Percentiles rank a stretch among this genome's conserved stretches.
phyloP scores from a whole-genome alignment of 306 rosid genomes.

The Adenanthera pavonina region DNA sequence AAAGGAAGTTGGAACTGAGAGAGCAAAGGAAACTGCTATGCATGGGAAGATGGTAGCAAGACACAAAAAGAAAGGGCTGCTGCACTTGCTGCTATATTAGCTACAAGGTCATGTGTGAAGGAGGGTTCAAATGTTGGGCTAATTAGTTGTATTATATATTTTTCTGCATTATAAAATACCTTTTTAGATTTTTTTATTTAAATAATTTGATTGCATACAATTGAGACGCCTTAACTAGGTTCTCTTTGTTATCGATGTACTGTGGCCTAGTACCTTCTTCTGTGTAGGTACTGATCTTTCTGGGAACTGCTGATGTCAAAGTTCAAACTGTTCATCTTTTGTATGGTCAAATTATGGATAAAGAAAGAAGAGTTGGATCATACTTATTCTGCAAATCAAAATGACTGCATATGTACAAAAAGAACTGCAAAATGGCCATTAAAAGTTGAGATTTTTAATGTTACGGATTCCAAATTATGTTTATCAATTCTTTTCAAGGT shows the following conservation, averaged over 20 bases:
- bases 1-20: too few relatives aligned
- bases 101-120: too few relatives aligned
- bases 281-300: constrained; percentile 49
- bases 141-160: constrained; percentile 9
- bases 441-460: constrained; percentile 53
- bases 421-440: constrained; percentile 35
- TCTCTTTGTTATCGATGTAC: not conserved
- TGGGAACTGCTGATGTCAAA: constrained; percentile 47
- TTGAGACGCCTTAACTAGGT: not conserved
- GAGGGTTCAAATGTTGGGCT: too few relatives aligned
- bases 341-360: constrained; percentile 29
- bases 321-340: constrained; percentile 2
- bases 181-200: not conserved
- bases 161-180: not conserved
- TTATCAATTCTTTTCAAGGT: not conserved
- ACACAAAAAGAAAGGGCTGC: too few relatives aligned
- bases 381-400: constrained; percentile 52
- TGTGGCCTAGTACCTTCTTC: constrained; percentile 1
- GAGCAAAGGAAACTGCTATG: too few relatives aligned
- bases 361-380: constrained; percentile 41
- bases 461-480: not conserved
- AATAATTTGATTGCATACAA: not conserved
- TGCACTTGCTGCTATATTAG: too few relatives aligned
- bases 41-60: too few relatives aligned
- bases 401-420: constrained; percentile 47